Conservation (phyloP, 1,284 basidiomycete genomes). For the Rhodotorula sp. region DNA sequence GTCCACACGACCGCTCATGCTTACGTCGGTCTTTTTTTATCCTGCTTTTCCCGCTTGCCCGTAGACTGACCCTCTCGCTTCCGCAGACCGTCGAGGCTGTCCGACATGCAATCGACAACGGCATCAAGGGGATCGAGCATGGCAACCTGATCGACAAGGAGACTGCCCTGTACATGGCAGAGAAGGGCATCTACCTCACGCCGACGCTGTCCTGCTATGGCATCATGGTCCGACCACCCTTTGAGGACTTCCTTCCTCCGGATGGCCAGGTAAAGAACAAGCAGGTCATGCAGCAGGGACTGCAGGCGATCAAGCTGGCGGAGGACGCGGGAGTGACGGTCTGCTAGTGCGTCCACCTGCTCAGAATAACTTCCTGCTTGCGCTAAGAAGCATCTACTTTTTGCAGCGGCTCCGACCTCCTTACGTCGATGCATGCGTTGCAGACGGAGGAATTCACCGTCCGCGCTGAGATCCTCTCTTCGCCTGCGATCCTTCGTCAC, state of each 20-base stretch:
- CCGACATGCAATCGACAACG: slow-evolving; percentile 50
- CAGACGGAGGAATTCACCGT: slow-evolving; percentile 54
- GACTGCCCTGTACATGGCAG: slow-evolving; percentile 50
- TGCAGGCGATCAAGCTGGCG: slow-evolving; percentile 51
- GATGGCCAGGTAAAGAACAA: slow-evolving; percentile 53
- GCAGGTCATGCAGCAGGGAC: slow-evolving; percentile 53
- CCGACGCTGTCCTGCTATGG: slow-evolving; percentile 50
- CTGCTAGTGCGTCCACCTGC: slow-evolving; percentile 45
- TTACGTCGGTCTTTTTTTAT: neutral
- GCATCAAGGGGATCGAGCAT: slow-evolving; percentile 54
- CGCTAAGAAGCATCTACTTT: no score
- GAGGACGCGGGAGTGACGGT: slow-evolving; percentile 51
- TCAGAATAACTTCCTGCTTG: neutral
- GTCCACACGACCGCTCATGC: slow-evolving; percentile 52
- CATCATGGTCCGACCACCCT: slow-evolving; percentile 55
- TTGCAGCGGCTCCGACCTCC: slow-evolving; percentile 51
- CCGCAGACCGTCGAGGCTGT: slow-evolving; percentile 50
- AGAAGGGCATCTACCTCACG: slow-evolving; percentile 53
- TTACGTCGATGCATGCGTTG: slow-evolving; percentile 52
- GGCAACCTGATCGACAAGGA: slow-evolving; percentile 50
- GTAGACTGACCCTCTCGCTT: no score
- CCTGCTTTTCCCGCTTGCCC: no score
- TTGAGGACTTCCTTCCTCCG: slow-evolving; percentile 53
- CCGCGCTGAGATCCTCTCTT: slow-evolving; percentile 51
- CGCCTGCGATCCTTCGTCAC: slow-evolving; percentile 52